phyloP scores from a whole-genome alignment of 306 rosid species.

The Luffa acutangula region DNA sequence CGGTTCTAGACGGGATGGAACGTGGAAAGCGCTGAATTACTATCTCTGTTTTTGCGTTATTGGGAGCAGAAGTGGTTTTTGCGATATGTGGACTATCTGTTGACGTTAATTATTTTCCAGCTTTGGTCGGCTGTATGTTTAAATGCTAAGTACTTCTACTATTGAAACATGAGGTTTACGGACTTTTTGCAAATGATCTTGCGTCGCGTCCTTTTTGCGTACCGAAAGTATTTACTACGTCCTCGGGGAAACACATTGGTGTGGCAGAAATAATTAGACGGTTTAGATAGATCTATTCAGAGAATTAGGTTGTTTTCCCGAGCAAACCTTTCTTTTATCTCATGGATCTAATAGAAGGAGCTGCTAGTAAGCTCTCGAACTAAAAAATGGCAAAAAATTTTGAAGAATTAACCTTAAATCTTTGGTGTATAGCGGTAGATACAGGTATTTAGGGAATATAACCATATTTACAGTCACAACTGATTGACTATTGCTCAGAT shows the following conservation, averaged over 20 bases:
- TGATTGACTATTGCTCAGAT: neutral
- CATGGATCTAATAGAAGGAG: neutral
- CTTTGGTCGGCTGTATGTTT: neutral
- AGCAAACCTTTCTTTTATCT: neutral
- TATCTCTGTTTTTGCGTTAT: neutral
- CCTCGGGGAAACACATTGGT: neutral
- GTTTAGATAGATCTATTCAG: neutral
- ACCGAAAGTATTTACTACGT: too few relatives aligned
- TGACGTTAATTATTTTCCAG: neutral
- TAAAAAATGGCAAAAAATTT: neutral
- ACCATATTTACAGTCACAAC: neutral
- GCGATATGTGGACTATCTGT: neutral
- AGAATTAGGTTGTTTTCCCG: neutral
- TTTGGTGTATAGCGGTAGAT: neutral
- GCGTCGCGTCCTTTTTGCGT: neutral
- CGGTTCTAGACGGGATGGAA: neutral
- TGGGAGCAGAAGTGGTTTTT: neutral
- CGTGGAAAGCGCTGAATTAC: neutral
- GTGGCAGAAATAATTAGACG: neutral
- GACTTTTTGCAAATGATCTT: neutral
- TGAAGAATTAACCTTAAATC: neutral
- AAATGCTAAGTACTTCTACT: neutral
- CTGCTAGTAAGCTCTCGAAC: neutral
- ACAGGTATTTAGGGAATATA: neutral
- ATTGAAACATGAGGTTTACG: neutral